A percentile compares a stretch with the other conserved stretches of the same genome.
Conservation (phyloP, 2,329 filamentous ascomycete genomes). For the Myriosclerotinia scirpicola region DNA sequence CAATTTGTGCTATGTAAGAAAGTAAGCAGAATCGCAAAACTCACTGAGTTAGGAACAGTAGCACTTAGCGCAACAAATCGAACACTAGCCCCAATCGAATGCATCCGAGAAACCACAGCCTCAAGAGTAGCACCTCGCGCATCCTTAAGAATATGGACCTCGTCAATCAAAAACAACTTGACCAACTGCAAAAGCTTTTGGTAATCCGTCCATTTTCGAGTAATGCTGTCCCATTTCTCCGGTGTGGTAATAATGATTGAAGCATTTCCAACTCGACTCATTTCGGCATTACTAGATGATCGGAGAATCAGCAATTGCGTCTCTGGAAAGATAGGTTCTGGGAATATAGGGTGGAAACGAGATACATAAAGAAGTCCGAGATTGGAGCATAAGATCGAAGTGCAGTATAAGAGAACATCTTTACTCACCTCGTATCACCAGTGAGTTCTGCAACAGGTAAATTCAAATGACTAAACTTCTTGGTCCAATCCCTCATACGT, state of each 20-base stretch:
- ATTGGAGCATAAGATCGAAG: too few species aligned
- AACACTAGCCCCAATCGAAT: constrained; percentile 71
- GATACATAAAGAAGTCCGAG: neutral
- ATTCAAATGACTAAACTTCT: constrained; percentile 67
- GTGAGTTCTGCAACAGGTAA: constrained; percentile 76
- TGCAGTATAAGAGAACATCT: neutral
- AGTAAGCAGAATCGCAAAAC: too few species aligned
- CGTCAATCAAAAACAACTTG: constrained; percentile 80
- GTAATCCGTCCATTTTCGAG: constrained; percentile 83
- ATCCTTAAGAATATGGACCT: constrained; percentile 85
- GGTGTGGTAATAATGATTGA: constrained; percentile 85
- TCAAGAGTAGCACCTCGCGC: constrained; percentile 76
- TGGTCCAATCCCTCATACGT: constrained; percentile 72
- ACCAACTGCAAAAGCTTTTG: constrained; percentile 71
- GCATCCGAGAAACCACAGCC: constrained; percentile 84
- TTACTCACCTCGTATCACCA: constrained; percentile 60
- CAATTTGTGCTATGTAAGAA: too few species aligned
- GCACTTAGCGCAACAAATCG: constrained; percentile 81
- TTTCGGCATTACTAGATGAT: constrained; percentile 54
- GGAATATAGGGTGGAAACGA: neutral
- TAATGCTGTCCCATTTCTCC: constrained; percentile 91
- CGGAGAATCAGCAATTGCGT: neutral
- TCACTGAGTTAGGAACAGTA: constrained; percentile 72
- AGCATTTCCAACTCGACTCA: constrained; percentile 68
- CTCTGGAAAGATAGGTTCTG: neutral